Percentiles rank a stretch among this genome's conserved stretches.
These are phyloP conservation scores for Tricholoma matsutake DNA, from an alignment of 768 basidiomycete species.

Conservation along the genomic window DNA sequence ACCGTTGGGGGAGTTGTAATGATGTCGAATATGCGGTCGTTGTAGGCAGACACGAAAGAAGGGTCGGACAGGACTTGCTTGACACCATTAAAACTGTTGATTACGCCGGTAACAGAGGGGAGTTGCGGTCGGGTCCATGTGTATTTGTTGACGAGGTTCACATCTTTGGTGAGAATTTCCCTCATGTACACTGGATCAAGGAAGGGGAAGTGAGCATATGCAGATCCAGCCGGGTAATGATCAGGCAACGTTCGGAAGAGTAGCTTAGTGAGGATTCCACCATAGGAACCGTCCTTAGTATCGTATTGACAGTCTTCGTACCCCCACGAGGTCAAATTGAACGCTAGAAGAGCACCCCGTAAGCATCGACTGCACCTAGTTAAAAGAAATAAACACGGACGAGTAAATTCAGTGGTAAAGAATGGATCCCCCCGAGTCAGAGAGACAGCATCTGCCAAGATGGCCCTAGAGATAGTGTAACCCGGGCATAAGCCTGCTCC, in stretches of 20 bases:
- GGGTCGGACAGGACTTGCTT: conserved; percentile 30
- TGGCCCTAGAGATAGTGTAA: conserved; percentile 83
- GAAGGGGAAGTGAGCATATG: conserved; percentile 83
- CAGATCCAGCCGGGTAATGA: conserved; percentile 60
- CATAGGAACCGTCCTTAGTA: conserved; percentile 64
- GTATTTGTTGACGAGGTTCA: conserved; percentile 43
- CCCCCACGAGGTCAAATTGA: conserved; percentile 78
- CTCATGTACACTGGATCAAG: conserved; percentile 54
- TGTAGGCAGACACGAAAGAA: conserved; percentile 32
- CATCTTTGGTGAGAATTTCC: conserved; percentile 30
- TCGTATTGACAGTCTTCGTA: conserved; percentile 68
- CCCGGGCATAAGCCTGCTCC: conserved; percentile 81
- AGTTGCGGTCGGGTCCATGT: conserved; percentile 51
- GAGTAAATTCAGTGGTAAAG: conserved; percentile 73
- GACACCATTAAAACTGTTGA: conserved; percentile 33
- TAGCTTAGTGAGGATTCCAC: conserved; percentile 71
- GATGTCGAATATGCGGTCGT: conserved; percentile 29
- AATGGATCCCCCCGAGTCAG: conserved; percentile 79
- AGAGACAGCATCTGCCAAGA: conserved; percentile 74
- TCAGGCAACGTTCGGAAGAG: conserved; percentile 71
- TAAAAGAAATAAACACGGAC: conserved; percentile 35
- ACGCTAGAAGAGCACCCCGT: conserved; percentile 37
- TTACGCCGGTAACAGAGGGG: conserved; percentile 18
- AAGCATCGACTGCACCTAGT: background rate
- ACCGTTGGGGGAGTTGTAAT: conserved; percentile 23